Conservation (phyloP, 2,329 filamentous ascomycete genomes). For the Zarea fungicola region DNA sequence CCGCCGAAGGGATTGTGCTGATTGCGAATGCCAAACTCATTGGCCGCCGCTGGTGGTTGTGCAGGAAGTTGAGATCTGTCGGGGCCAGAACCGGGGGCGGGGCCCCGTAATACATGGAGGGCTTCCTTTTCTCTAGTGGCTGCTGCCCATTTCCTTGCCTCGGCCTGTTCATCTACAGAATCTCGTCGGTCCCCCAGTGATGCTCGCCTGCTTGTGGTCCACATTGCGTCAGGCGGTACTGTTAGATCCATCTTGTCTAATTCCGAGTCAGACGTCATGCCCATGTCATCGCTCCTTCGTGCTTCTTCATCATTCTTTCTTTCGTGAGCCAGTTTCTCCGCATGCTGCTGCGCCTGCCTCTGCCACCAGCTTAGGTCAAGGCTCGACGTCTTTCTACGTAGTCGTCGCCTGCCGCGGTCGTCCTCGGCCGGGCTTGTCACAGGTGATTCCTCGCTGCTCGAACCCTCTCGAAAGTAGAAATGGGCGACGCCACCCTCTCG, state of each 20-base stretch:
- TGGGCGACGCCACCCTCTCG: conserved; percentile 67
- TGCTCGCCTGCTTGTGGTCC: conserved; percentile 34
- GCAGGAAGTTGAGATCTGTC: conserved; percentile 11
- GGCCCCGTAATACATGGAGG: conserved; percentile 11
- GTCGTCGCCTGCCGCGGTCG: conserved; percentile 24
- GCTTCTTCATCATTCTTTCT: conserved; percentile 15
- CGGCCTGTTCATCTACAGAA: conserved; percentile 20
- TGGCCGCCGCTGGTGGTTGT: conserved; percentile 14
- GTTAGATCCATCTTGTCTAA: conserved; percentile 38
- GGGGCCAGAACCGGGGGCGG: conserved; percentile 5
- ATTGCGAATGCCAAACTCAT: conserved; percentile 35
- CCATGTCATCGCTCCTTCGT: conserved; percentile 18
- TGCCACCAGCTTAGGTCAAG: conserved; percentile 68
- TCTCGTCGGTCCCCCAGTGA: conserved; percentile 22
- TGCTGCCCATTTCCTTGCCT: conserved; percentile 22
- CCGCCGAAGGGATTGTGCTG: conserved; percentile 35
- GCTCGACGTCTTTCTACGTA: conserved; percentile 56
- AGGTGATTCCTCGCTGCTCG: conserved; percentile 47
- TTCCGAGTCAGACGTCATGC: conserved; percentile 35
- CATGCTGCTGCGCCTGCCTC: conserved; percentile 74
- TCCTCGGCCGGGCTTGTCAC: conserved; percentile 31
- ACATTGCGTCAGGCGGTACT: conserved; percentile 35
- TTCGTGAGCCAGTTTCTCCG: conserved; percentile 53
- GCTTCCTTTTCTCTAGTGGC: conserved; percentile 14
- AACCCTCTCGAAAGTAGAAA: conserved; percentile 62